phyloP scores from a whole-genome alignment of 2,329 filamentous ascomycete species.

The Raffaelea ambrosiae region DNA sequence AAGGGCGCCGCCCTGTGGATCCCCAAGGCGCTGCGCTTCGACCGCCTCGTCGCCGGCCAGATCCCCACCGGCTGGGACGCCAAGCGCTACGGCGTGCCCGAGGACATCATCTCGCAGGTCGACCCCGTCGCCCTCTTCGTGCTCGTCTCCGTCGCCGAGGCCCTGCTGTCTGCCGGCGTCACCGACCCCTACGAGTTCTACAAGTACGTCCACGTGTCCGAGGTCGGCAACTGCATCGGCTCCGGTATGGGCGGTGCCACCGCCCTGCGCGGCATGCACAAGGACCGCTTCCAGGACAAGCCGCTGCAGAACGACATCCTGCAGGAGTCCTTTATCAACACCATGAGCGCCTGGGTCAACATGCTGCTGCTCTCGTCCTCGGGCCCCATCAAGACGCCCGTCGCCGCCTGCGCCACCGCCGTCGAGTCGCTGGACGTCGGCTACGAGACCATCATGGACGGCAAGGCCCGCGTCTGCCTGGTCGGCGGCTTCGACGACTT shows the following conservation, averaged over 20 bases:
- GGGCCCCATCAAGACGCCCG: slow-evolving; percentile 95
- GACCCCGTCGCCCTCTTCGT: slow-evolving; percentile 95
- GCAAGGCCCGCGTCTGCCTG: slow-evolving; percentile 94
- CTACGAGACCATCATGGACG: slow-evolving; percentile 96
- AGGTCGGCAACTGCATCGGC: slow-evolving; percentile 96
- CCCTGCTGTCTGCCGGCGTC: slow-evolving; percentile 85
- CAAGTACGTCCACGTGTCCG: slow-evolving; percentile 96
- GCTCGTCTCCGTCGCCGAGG: slow-evolving; percentile 86
- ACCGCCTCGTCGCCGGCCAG: slow-evolving; percentile 93
- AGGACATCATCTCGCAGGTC: slow-evolving; percentile 96
- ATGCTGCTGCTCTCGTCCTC: slow-evolving; percentile 97
- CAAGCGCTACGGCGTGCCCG: slow-evolving; percentile 89
- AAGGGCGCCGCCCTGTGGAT: slow-evolving; percentile 94
- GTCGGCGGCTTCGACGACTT: slow-evolving; percentile 99
- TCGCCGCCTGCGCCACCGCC: slow-evolving; percentile 93
- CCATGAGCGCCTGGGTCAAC: slow-evolving; percentile 99
- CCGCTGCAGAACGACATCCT: slow-evolving; percentile 98
- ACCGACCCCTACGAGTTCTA: slow-evolving; percentile 99
- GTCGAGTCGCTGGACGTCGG: slow-evolving; percentile 97
- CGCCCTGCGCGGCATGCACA: slow-evolving; percentile 95
- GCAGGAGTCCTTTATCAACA: slow-evolving; percentile 99
- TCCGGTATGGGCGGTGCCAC: slow-evolving; percentile 95
- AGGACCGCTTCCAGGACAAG: slow-evolving; percentile 92
- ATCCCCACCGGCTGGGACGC: slow-evolving; percentile 96
- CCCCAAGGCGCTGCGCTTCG: slow-evolving; percentile 93